Percentiles rank a stretch among this genome's conserved stretches.
Evolutionary conservation across 2,329 filamentous ascomycete species (phyloP).

Genomic region (Davidsoniella eucalypti): DNA sequence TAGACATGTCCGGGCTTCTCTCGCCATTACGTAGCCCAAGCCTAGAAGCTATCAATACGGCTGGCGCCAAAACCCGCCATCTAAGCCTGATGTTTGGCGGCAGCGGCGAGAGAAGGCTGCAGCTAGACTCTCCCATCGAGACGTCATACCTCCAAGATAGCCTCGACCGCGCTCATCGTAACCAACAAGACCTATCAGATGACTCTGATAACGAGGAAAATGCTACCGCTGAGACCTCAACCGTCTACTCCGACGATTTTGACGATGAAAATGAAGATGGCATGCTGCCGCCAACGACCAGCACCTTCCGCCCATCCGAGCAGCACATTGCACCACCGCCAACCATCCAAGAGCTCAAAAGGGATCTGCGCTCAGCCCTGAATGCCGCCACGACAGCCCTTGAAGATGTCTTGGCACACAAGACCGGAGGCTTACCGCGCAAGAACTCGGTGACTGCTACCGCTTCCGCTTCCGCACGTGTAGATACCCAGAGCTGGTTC

Average conservation of each 20-base stretch:
- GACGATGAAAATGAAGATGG: constrained; percentile 51
- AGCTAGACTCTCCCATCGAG: constrained; percentile 33
- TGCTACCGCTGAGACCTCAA: constrained; percentile 3
- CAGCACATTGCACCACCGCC: constrained; percentile 72
- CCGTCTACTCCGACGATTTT: constrained; percentile 25
- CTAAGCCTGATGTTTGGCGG: constrained; percentile 12
- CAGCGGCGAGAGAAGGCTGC: constrained; percentile 5
- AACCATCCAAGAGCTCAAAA: constrained; percentile 61
- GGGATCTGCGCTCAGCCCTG: constrained; percentile 48
- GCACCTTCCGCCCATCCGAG: constrained; percentile 79
- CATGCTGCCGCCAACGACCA: constrained; percentile 92
- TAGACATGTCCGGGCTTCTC: constrained; percentile 40
- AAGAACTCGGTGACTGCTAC: constrained; percentile 17
- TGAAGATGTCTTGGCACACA: constrained; percentile 32
- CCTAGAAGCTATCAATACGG: constrained; percentile 24
- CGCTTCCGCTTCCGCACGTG: constrained; percentile 25
- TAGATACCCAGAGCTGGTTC: constrained; percentile 44
- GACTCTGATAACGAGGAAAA: constrained; percentile 17
- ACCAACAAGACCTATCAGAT: neutral
- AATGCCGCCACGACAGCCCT: constrained; percentile 53
- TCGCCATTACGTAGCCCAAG: constrained; percentile 16
- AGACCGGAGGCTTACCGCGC: constrained; percentile 10
- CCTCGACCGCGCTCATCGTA: neutral
- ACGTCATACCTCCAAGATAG: constrained; percentile 17
- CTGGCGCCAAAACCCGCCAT: constrained; percentile 29